Evolutionary conservation across 2,329 filamentous ascomycete species (phyloP), one percentile per base, ranked within the genome.

Genomic region (Rasamsonia emersonii): DNA sequence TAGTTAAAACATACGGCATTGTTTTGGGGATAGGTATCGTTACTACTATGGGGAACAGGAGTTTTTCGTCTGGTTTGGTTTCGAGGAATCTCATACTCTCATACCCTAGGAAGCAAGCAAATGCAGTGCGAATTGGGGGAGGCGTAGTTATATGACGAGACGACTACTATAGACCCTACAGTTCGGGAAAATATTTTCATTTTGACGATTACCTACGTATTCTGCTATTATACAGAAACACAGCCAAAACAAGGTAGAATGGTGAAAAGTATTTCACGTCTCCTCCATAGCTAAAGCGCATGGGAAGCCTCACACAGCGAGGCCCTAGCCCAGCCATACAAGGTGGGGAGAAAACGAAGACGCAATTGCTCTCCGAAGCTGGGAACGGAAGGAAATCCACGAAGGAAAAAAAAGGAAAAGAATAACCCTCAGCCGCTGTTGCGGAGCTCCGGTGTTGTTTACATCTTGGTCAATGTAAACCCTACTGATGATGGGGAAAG

Each of bases 361-460:
- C 59, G 57, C 48, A 45, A 40, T 50, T 45, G 39, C 41, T 67
- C 62, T 67, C 43, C 59, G 55, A 58, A 59, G 63, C 62, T 50
- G 63, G 63, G 63, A 67, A 67, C 63, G 63, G 63, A 67, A 55
- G 61, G 53, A 62, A 61, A 64, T 56, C 59, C 61, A 65, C 52
- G 47, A 46, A 48, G 53, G 52, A 43, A 53, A 58, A 49, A 50
- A 54, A 49, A 53, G 51, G 51, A 49, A 27, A 25, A 56, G 57
- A 61, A 66, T 56, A 66, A 61, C 53, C 59, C 65, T 68, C 60
- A 67, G 64, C 64, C 61, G 58, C 58, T 46, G 41, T 47, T 45
- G 58, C 58, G 61, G 61, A 65, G 61, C 63, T 62, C 54, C 59
- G 53, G 53, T 59, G 49, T 45, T 50, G 54, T 62, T 64, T 64